A percentile compares a stretch with the other conserved stretches of the same genome.
phyloP scores from a whole-genome alignment of 768 basidiomycete species.

The Tricholoma flavovirens region DNA sequence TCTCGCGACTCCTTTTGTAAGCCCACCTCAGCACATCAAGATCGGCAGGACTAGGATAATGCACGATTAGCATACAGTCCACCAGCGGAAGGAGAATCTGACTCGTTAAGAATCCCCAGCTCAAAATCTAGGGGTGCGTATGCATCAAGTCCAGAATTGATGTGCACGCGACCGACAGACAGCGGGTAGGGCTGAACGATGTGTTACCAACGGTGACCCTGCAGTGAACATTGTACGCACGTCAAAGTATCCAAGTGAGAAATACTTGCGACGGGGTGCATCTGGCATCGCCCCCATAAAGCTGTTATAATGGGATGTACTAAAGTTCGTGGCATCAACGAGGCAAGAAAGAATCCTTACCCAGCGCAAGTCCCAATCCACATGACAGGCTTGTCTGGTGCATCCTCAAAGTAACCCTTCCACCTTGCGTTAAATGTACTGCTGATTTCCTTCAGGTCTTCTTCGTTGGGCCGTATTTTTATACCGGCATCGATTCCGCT shows the following conservation, averaged over 20 bases:
- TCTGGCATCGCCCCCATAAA: slow-evolving; percentile 14
- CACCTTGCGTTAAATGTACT: slow-evolving; percentile 44
- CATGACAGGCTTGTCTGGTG: slow-evolving; percentile 52
- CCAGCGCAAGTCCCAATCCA: slow-evolving; percentile 35
- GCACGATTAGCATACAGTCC: not conserved
- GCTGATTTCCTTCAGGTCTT: slow-evolving; percentile 45
- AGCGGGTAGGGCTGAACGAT: slow-evolving; percentile 29
- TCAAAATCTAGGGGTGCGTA: not conserved
- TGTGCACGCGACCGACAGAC: not conserved
- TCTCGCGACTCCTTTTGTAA: slow-evolving; percentile 53
- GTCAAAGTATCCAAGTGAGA: slow-evolving; percentile 15
- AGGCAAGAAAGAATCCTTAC: slow-evolving; percentile 24
- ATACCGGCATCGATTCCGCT: slow-evolving; percentile 52
- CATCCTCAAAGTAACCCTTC: slow-evolving; percentile 42
- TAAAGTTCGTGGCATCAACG: not conserved
- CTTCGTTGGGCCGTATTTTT: slow-evolving; percentile 46
- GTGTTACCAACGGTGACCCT: too few relatives aligned
- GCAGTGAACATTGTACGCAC: too few relatives aligned
- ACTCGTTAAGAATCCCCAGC: not conserved
- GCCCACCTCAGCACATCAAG: slow-evolving; percentile 40
- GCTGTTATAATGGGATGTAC: slow-evolving; percentile 8
- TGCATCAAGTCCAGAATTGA: not conserved
- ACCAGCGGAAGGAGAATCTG: not conserved
- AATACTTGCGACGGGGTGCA: slow-evolving; percentile 19
- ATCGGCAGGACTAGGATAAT: slow-evolving; percentile 32